These are phyloP conservation scores for Botrytis sinoallii DNA, from an alignment of 2,329 filamentous ascomycete species.

Conservation along the genomic window DNA sequence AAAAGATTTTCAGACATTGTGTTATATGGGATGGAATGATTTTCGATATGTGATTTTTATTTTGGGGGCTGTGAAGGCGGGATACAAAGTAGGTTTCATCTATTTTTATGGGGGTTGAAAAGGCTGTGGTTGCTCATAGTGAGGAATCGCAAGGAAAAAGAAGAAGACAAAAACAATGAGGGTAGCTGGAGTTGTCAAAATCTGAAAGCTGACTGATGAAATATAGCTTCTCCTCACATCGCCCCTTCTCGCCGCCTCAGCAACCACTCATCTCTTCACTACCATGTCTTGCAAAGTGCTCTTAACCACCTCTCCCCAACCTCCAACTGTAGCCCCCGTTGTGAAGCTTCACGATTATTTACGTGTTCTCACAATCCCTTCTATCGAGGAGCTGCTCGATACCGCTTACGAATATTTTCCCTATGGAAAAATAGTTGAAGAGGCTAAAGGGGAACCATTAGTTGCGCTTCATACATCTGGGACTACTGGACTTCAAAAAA, in stretches of 20 bases:
- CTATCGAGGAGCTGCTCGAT: not conserved
- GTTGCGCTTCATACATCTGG: slow-evolving; percentile 1
- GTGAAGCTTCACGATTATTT: not conserved
- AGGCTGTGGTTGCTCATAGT: too few relatives aligned
- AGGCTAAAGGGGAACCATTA: not conserved
- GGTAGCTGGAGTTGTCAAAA: not conserved
- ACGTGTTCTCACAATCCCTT: not conserved
- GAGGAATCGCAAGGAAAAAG: too few relatives aligned
- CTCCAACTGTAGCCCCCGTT: not conserved
- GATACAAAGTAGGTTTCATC: not conserved
- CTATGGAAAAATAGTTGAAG: not conserved
- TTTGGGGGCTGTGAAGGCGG: slow-evolving; percentile 2
- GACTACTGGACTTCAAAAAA: not conserved
- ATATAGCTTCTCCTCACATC: not conserved
- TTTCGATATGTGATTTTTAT: not conserved
- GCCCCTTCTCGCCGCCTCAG: not conserved
- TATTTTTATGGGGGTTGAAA: not conserved
- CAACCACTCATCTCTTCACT: not conserved
- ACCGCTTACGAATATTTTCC: not conserved
- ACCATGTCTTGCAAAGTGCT: not conserved
- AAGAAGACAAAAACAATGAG: too few relatives aligned
- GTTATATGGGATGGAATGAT: slow-evolving; percentile 42
- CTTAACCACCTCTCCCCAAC: not conserved
- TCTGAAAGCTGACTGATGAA: not conserved
- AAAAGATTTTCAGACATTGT: slow-evolving; percentile 40